Conservation (phyloP, 345 rosid genomes). For the Eucalyptus urophylla region DNA sequence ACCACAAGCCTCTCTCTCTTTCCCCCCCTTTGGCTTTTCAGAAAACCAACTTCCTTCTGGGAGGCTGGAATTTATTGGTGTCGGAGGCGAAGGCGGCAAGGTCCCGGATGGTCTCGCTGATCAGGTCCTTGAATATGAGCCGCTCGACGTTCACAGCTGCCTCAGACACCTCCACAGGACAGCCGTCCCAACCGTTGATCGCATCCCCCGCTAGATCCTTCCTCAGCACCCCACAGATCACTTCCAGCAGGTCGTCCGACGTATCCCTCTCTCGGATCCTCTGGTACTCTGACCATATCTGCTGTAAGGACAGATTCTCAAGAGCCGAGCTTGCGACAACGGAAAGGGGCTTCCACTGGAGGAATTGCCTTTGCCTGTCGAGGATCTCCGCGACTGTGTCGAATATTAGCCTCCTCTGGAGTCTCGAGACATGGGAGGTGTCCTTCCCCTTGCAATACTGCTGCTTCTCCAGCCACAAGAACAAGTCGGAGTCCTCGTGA, state of each 20-base stretch:
- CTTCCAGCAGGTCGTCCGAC: conserved; percentile 42
- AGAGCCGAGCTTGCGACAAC: not conserved
- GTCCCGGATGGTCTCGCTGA: conserved; percentile 68
- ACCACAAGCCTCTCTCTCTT: not conserved
- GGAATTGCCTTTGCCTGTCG: conserved; percentile 28
- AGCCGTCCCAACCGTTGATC: conserved; percentile 43
- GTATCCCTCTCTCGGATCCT: conserved; percentile 37
- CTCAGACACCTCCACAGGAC: conserved; percentile 62
- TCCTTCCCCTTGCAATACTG: conserved; percentile 45
- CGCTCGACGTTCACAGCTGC: conserved; percentile 68
- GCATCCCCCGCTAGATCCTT: conserved; percentile 70
- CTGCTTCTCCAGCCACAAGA: conserved; percentile 63
- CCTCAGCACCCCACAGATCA: conserved; percentile 53
- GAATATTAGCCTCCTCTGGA: conserved; percentile 57
- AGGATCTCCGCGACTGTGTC: conserved; percentile 61
- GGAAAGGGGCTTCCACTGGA: conserved; percentile 35
- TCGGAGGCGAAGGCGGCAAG: conserved; percentile 27
- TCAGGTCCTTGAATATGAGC: conserved; percentile 70
- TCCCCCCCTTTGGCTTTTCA: conserved; percentile 5
- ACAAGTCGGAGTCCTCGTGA: conserved; percentile 47
- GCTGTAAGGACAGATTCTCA: conserved; percentile 18
- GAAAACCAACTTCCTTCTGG: conserved; percentile 67
- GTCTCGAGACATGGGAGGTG: conserved; percentile 31
- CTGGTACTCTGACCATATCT: conserved; percentile 60
- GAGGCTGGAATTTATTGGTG: conserved; percentile 1